Percentiles rank a stretch among this genome's conserved stretches.
phyloP scores from a whole-genome alignment of 1,284 basidiomycete species.

The Ceratobasidium sp. region DNA sequence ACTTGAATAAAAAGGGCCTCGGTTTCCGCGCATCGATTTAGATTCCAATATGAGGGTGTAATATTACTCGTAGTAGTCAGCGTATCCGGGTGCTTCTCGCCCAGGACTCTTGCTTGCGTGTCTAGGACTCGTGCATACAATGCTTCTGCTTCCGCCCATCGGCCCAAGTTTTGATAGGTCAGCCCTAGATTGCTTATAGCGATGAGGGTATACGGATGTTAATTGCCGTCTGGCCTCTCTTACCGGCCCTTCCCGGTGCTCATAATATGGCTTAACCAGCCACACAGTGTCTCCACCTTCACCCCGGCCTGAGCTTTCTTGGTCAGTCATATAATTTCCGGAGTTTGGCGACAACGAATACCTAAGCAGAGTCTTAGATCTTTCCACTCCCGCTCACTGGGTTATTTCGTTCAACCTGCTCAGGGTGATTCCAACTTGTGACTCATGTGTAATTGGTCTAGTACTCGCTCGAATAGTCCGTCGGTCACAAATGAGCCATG shows the following conservation, averaged over 20 bases:
- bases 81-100: background rate
- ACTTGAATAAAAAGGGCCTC: too few relatives aligned
- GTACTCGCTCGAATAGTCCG: background rate
- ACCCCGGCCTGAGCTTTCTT: slow-evolving; percentile 40
- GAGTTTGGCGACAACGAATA: background rate
- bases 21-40: too few relatives aligned
- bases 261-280: slow-evolving; percentile 35
- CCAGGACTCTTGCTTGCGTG: too few relatives aligned
- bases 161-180: background rate
- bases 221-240: too few relatives aligned
- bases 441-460: slow-evolving; percentile 26
- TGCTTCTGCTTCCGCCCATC: background rate
- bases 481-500: background rate
- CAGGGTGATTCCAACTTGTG: slow-evolving; percentile 1
- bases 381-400: background rate
- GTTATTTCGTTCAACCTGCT: background rate
- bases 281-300: slow-evolving; percentile 34
- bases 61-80: background rate
- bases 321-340: background rate
- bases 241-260: slow-evolving; percentile 30
- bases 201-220: background rate
- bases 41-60: too few relatives aligned
- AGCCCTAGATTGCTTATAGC: background rate
- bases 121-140: too few relatives aligned
- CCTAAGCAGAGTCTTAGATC: background rate